phyloP scores from a whole-genome alignment of 306 rosid species.

The Cicer bijugum region DNA sequence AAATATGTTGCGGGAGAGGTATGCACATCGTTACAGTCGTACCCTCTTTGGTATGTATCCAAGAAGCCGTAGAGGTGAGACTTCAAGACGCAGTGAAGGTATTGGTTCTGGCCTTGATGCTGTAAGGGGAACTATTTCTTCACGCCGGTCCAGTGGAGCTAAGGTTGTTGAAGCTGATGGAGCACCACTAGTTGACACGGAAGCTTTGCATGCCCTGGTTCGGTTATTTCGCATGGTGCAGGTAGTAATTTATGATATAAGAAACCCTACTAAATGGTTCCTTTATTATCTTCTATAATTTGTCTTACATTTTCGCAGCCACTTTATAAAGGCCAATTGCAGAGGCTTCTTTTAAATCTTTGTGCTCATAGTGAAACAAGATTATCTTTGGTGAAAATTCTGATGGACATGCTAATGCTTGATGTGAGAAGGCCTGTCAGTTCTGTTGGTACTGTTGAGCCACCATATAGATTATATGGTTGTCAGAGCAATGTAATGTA shows the following conservation, averaged over 20 bases:
- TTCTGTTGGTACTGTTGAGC: slow-evolving; percentile 54
- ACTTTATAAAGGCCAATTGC: slow-evolving; percentile 89
- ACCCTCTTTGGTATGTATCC: slow-evolving; percentile 96
- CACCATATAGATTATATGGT: slow-evolving; percentile 85
- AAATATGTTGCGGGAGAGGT: slow-evolving; percentile 93
- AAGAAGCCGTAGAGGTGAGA: slow-evolving; percentile 92
- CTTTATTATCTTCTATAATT: slow-evolving; percentile 35
- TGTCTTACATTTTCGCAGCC: slow-evolving; percentile 68
- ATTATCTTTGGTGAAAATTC: slow-evolving; percentile 79
- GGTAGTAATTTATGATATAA: slow-evolving; percentile 52
- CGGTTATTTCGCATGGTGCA: slow-evolving; percentile 93
- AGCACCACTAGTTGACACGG: slow-evolving; percentile 80
- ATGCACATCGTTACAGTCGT: slow-evolving; percentile 92
- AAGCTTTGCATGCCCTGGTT: slow-evolving; percentile 86
- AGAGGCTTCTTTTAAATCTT: slow-evolving; percentile 92
- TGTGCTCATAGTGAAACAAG: slow-evolving; percentile 92
- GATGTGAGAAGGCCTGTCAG: slow-evolving; percentile 67
- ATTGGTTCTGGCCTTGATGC: slow-evolving; percentile 73
- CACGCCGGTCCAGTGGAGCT: slow-evolving; percentile 75
- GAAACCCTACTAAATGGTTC: slow-evolving; percentile 23
- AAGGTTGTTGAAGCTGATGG: slow-evolving; percentile 98
- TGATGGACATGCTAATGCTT: slow-evolving; percentile 83
- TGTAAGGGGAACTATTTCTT: slow-evolving; percentile 65
- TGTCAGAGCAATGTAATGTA: slow-evolving; percentile 91
- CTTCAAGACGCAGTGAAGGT: slow-evolving; percentile 83